Conservation (phyloP, 2,329 filamentous ascomycete species). For the Diplodia corticola region DNA sequence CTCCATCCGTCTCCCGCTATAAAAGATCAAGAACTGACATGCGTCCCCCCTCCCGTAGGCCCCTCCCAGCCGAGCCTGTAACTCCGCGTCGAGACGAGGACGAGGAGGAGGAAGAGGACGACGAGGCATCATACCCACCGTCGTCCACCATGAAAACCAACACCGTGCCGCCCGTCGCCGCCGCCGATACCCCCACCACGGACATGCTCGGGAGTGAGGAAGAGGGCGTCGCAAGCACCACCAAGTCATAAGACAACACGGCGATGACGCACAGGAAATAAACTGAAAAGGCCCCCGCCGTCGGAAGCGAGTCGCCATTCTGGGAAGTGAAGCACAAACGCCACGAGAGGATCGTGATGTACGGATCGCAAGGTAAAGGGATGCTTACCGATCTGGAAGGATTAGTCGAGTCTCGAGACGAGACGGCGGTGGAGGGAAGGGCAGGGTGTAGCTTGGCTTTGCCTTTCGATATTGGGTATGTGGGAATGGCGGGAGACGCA, state of each 20-base stretch:
- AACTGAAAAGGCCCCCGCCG: not conserved
- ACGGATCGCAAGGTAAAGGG: not conserved
- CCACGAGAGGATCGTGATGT: not conserved
- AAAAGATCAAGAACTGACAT: not conserved
- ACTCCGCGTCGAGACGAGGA: not conserved
- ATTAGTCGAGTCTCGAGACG: too few relatives aligned
- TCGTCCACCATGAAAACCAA: not conserved
- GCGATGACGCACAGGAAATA: not conserved
- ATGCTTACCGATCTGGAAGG: not conserved
- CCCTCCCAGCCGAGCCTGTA: not conserved
- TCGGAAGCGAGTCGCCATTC: not conserved
- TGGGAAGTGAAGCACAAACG: not conserved
- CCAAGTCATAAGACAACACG: not conserved
- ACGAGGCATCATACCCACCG: not conserved
- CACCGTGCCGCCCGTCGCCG: not conserved
- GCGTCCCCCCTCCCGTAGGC: not conserved
- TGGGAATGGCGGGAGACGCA: too few relatives aligned
- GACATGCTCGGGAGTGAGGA: not conserved
- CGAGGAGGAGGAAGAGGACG: not conserved
- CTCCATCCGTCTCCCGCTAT: not conserved
- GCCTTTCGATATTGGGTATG: too few relatives aligned
- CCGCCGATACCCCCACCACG: not conserved
- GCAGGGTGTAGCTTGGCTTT: too few relatives aligned
- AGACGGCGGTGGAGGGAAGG: too few relatives aligned
- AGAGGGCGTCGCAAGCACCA: not conserved